phyloP scores from a whole-genome alignment of 2,329 filamentous ascomycete genomes.

The Sarocladiaceae sp. region DNA sequence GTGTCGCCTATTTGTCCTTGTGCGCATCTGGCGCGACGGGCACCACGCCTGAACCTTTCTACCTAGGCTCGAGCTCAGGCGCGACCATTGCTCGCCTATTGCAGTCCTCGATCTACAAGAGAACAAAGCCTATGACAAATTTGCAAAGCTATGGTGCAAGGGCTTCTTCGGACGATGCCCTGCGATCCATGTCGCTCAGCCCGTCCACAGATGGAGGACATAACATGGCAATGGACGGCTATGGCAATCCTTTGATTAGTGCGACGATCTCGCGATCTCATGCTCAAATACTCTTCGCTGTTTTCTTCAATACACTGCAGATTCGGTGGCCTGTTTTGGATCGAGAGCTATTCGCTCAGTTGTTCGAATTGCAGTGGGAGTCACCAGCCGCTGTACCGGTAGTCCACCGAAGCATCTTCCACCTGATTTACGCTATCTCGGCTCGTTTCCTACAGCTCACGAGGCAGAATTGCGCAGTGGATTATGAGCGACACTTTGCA shows the following conservation, averaged over 20 bases:
- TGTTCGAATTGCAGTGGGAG: conserved; percentile 18
- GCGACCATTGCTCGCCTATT: conserved; percentile 22
- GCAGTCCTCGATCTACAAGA: conserved; percentile 20
- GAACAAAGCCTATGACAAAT: conserved; percentile 1
- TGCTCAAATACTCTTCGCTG: conserved; percentile 18
- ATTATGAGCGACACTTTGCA: conserved; percentile 23
- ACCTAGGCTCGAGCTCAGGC: conserved; percentile 22
- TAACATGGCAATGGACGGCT: too few relatives aligned
- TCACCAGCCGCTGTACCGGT: conserved; percentile 16
- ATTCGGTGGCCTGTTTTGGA: conserved; percentile 22
- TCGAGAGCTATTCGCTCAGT: conserved; percentile 15
- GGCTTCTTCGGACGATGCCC: too few relatives aligned
- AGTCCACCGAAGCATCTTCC: conserved; percentile 20
- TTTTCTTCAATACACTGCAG: conserved; percentile 22
- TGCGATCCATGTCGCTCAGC: too few relatives aligned
- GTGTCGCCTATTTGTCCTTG: conserved; percentile 21
- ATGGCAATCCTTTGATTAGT: too few relatives aligned
- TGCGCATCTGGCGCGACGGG: conserved; percentile 20
- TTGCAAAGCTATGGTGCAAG: too few relatives aligned
- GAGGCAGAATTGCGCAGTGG: conserved; percentile 19
- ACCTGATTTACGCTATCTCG: conserved; percentile 21
- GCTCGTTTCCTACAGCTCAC: conserved; percentile 21
- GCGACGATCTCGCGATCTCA: too few relatives aligned
- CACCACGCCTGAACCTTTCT: conserved; percentile 20
- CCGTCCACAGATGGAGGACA: too few relatives aligned